Percentiles rank a stretch among this genome's conserved stretches.
Conservation (phyloP, 1,284 basidiomycete genomes). For the Leccinum cinnamomeum region DNA sequence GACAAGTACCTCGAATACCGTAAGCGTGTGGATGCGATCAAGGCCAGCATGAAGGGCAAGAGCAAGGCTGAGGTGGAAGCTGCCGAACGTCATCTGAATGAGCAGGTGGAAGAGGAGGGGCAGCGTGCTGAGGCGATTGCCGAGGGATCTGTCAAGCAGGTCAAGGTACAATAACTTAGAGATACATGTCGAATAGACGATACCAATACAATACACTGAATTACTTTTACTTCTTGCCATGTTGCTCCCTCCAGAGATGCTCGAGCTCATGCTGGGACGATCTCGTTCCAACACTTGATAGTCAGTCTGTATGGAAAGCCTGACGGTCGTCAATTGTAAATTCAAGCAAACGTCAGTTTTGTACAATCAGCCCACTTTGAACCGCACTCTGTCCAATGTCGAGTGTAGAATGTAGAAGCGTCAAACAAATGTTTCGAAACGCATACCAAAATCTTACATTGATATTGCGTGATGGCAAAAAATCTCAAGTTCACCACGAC, state of each 20-base stretch:
- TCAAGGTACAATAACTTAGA: constrained; percentile 24
- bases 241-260: not conserved
- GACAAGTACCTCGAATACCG: constrained; percentile 81
- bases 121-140: constrained; percentile 64
- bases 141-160: constrained; percentile 26
- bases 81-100: constrained; percentile 59
- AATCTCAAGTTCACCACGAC: too few species aligned
- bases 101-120: constrained; percentile 71
- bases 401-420: too few species aligned
- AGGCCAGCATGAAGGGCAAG: constrained; percentile 54
- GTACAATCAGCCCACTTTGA: too few species aligned
- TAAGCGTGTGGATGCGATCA: constrained; percentile 52
- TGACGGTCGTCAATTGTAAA: too few species aligned
- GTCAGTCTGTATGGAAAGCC: too few species aligned
- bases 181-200: not conserved
- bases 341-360: too few species aligned
- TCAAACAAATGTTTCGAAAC: too few species aligned
- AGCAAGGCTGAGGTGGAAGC: constrained; percentile 52
- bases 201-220: not conserved
- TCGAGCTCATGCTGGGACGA: not conserved
- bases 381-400: too few species aligned
- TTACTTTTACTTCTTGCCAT: not conserved
- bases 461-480: too few species aligned
- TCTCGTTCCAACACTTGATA: too few species aligned
- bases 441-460: too few species aligned